Base-by-base conservation (phyloP, 2,329 filamentous ascomycete genomes). In the Trichocomaceae sp. region DNA sequence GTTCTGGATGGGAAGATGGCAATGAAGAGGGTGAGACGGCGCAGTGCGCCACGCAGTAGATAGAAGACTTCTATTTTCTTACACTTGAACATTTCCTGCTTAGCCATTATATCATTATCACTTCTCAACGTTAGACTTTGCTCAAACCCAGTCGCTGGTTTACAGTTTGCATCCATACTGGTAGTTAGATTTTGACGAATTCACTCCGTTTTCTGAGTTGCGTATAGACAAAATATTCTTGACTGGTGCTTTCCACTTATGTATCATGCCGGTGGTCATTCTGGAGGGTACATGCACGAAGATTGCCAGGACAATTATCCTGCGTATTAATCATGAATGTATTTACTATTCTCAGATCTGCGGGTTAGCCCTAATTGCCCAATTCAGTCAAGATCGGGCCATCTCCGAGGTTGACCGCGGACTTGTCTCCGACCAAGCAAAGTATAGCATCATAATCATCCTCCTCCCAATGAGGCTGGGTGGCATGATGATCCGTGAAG, bases 31-130 rank as follows among this genome's bases (percentile, higher is more conserved):
- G 69, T 20, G 73, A 74, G 54, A 67, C 69, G 20, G 68, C 75
- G 50, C 77, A 79, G 61, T 79, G 77, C 64, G 68, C 76, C 54
- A 70, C 77, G 56, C 76, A 79, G 65, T 79, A 56, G 71, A 67
- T 52, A 33, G n/a, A 35, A 3, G 58, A 5, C 7, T 2, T 20
- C 13, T 42, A 31, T 6, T 54, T 39, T 57, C 46, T 55, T 58
- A 37, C 47, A 46, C 47, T 39, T 29, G 7, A 10, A 29, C 48
- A 19, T 31, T 41, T 52, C 13, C 41, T 47, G 22, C 26, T 29
- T 29, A 29, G 7, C 5, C n/a, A 39, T 54, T 57, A 37, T 29
- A 35, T 39, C 35, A 42, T 19, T 29, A 35, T 39, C 35, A 42
- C 26, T 26, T 51, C 37, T 50, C 47, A 39, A 29, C 31, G 31